A percentile compares a stretch with the other conserved stretches of the same genome.
Conservation (phyloP, 345 rosid genomes). For the Salix exigua region DNA sequence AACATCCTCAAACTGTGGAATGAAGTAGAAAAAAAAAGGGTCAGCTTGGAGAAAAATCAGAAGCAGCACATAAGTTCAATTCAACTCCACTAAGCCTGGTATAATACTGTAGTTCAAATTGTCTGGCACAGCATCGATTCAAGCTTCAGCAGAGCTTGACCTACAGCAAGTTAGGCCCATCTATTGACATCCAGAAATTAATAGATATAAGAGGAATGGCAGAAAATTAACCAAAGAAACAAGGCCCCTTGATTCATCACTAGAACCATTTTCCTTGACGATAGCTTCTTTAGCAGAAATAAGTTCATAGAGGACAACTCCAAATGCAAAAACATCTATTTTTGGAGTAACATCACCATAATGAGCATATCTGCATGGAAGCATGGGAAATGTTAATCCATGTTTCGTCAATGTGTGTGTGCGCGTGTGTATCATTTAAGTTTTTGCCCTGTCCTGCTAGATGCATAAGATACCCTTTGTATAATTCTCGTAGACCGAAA, state of each 20-base stretch:
- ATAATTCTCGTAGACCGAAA: background rate
- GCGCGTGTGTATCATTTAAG: background rate
- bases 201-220: background rate
- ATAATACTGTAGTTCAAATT: background rate
- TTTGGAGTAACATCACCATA: constrained; percentile 90
- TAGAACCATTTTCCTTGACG: constrained; percentile 48
- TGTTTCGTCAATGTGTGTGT: background rate
- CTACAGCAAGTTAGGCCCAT: background rate
- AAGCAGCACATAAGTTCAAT: background rate
- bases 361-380: constrained; percentile 63
- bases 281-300: constrained; percentile 89
- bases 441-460: background rate
- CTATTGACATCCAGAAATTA: background rate
- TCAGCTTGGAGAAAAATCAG: background rate
- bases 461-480: background rate
- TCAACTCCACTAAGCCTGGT: background rate
- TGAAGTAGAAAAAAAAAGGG: background rate
- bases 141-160: background rate
- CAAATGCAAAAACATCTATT: constrained; percentile 90
- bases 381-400: constrained; percentile 1
- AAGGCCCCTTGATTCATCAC: constrained; percentile 70
- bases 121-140: background rate
- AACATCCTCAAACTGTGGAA: constrained; percentile 65
- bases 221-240: constrained; percentile 69
- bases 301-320: constrained; percentile 92